phyloP scores from a whole-genome alignment of 2,329 filamentous ascomycete genomes.

The Thielaviopsis ethacetica region DNA sequence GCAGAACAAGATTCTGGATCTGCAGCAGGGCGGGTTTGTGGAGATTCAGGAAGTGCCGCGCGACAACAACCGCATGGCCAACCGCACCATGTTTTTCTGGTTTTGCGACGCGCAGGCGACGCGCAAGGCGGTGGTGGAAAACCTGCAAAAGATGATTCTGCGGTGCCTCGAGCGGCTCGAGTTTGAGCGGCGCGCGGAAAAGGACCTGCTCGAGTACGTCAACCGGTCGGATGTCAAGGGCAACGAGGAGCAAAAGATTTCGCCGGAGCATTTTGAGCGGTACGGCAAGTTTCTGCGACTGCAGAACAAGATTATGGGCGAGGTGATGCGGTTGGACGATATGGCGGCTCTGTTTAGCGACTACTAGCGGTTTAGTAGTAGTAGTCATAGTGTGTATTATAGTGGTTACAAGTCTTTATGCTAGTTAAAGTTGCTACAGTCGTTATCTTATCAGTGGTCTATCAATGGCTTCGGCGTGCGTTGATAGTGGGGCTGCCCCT shows the following conservation, averaged over 20 bases:
- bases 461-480: no score
- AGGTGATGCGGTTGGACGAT: slow-evolving; percentile 69
- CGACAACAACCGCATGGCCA: slow-evolving; percentile 66
- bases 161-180: slow-evolving; percentile 66
- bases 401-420: no score
- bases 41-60: slow-evolving; percentile 90
- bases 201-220: slow-evolving; percentile 61
- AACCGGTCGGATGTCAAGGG: slow-evolving; percentile 76
- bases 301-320: slow-evolving; percentile 57
- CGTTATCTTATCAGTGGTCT: not conserved
- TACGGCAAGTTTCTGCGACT: slow-evolving; percentile 44
- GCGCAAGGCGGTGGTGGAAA: slow-evolving; percentile 54
- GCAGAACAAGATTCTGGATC: slow-evolving; percentile 65
- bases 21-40: slow-evolving; percentile 74
- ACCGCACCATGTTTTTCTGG: slow-evolving; percentile 79
- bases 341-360: slow-evolving; percentile 72
- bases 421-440: no score
- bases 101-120: slow-evolving; percentile 70
- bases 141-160: slow-evolving; percentile 80
- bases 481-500: not conserved
- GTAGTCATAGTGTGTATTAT: slow-evolving; percentile 12
- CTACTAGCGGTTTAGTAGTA: slow-evolving; percentile 50
- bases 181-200: slow-evolving; percentile 55
- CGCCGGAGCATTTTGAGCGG: slow-evolving; percentile 52
- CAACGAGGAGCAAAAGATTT: slow-evolving; percentile 66